Conservation (phyloP, 2,329 filamentous ascomycete genomes). For the Xylariaceae sp. region DNA sequence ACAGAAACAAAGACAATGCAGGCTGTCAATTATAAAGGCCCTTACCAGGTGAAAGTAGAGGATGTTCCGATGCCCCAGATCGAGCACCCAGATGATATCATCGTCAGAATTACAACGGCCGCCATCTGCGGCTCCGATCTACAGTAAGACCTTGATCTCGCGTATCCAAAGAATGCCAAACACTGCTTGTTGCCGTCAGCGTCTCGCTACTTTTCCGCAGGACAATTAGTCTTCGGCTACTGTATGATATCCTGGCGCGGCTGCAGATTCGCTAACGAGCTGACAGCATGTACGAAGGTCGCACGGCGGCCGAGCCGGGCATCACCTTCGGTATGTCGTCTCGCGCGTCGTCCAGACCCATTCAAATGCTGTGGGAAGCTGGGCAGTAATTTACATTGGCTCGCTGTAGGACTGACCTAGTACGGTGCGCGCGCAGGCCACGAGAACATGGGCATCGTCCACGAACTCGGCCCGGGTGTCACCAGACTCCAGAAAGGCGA, state of each 20-base stretch:
- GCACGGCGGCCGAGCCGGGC: constrained; percentile 4
- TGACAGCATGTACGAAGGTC: constrained; percentile 5
- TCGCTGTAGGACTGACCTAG: too few relatives aligned
- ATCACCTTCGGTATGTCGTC: constrained; percentile 7
- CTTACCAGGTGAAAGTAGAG: constrained; percentile 5
- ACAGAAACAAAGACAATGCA: background rate
- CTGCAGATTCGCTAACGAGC: background rate
- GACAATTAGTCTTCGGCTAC: too few relatives aligned
- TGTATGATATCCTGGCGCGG: background rate
- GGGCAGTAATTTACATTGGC: too few relatives aligned
- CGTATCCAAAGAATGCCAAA: too few relatives aligned
- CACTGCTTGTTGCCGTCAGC: too few relatives aligned
- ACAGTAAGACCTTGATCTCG: constrained; percentile 1
- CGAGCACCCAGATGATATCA: constrained; percentile 5
- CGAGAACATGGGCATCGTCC: constrained; percentile 5
- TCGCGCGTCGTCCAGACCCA: too few relatives aligned
- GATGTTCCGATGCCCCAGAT: constrained; percentile 3
- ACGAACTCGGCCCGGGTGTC: constrained; percentile 4
- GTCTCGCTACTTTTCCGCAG: too few relatives aligned
- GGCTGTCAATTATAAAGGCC: constrained; percentile 4
- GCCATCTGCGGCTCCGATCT: constrained; percentile 7
- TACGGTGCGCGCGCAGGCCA: constrained; percentile 1
- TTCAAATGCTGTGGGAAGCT: too few relatives aligned
- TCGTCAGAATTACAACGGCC: constrained; percentile 6
- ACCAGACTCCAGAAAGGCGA: constrained; percentile 5